These are phyloP conservation scores for Aspergillus pseudoviridinutans DNA, from an alignment of 2,329 filamentous ascomycete species.

Conservation along the genomic window DNA sequence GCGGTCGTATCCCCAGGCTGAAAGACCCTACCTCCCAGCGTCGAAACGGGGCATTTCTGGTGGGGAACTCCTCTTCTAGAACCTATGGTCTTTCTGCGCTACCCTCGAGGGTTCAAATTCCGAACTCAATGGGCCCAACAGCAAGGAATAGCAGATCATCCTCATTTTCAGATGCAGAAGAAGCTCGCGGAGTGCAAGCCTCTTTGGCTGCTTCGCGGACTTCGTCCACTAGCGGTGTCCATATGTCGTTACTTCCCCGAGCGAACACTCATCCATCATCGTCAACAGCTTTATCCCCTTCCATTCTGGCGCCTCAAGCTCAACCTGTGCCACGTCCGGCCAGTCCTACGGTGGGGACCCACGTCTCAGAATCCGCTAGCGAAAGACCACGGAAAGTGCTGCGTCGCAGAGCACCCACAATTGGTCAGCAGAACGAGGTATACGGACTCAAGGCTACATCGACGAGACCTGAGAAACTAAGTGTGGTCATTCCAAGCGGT, in stretches of 20 bases:
- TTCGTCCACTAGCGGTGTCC: conserved; percentile 20
- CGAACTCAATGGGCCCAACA: conserved; percentile 19
- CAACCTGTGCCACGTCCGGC: conserved; percentile 3
- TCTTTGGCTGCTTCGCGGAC: conserved; percentile 17
- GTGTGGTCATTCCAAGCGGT: conserved; percentile 27
- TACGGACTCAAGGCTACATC: conserved; percentile 11
- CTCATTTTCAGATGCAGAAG: conserved; percentile 28
- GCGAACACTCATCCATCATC: conserved; percentile 21
- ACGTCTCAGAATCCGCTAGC: conserved; percentile 14
- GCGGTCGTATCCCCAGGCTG: conserved; percentile 27
- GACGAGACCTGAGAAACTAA: conserved; percentile 22
- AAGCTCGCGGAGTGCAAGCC: conserved; percentile 15
- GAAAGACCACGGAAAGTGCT: conserved; percentile 37
- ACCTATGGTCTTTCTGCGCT: conserved; percentile 14
- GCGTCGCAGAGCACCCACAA: conserved; percentile 40
- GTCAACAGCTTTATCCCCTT: conserved; percentile 5
- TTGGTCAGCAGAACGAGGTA: conserved; percentile 31
- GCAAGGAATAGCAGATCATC: conserved; percentile 22
- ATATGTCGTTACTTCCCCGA: conserved; percentile 28
- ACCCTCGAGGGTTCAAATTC: conserved; percentile 25
- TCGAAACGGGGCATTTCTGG: conserved; percentile 22
- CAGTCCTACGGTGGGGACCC: conserved; percentile 6
- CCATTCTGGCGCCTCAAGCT: conserved; percentile 1
- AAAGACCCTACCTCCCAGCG: conserved; percentile 21
- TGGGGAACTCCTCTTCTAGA: conserved; percentile 17